These are phyloP conservation scores for Fusarium solani-melongenae DNA, from an alignment of 2,329 filamentous ascomycete species.

Conservation along the genomic window DNA sequence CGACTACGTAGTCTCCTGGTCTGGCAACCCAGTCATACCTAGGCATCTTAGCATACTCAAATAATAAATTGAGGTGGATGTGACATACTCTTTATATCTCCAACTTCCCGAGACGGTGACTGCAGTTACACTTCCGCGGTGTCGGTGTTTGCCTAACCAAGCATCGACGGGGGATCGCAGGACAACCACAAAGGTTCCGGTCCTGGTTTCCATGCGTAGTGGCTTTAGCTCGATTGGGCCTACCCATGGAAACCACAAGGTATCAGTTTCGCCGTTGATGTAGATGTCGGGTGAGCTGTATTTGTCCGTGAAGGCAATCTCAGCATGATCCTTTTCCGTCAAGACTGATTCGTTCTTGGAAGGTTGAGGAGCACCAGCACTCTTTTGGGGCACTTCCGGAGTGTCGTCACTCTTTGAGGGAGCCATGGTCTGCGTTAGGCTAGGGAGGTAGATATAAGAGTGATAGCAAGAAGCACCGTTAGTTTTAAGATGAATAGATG, in stretches of 20 bases:
- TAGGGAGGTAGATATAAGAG: not conserved
- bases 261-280: slow-evolving; percentile 36
- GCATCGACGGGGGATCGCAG: slow-evolving; percentile 28
- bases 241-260: slow-evolving; percentile 37
- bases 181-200: slow-evolving; percentile 30
- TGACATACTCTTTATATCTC: slow-evolving; percentile 37
- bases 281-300: slow-evolving; percentile 42
- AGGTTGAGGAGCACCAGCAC: slow-evolving; percentile 4
- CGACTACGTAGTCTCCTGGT: slow-evolving; percentile 40
- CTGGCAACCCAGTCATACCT: slow-evolving; percentile 42
- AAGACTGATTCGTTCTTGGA: slow-evolving; percentile 19
- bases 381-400: slow-evolving; percentile 1
- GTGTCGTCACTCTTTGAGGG: slow-evolving; percentile 22
- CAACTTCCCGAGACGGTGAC: slow-evolving; percentile 39
- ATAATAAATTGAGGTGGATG: not conserved
- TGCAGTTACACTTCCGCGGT: slow-evolving; percentile 32
- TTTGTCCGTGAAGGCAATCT: slow-evolving; percentile 41
- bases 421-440: slow-evolving; percentile 5
- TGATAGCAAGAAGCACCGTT: not conserved
- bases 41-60: slow-evolving; percentile 4
- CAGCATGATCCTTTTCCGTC: slow-evolving; percentile 14
- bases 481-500: slow-evolving; percentile 1
- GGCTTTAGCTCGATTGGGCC: slow-evolving; percentile 33
- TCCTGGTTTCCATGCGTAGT: slow-evolving; percentile 32
- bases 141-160: slow-evolving; percentile 31